phyloP scores from a whole-genome alignment of 768 basidiomycete species.

The Russula dissimulans region DNA sequence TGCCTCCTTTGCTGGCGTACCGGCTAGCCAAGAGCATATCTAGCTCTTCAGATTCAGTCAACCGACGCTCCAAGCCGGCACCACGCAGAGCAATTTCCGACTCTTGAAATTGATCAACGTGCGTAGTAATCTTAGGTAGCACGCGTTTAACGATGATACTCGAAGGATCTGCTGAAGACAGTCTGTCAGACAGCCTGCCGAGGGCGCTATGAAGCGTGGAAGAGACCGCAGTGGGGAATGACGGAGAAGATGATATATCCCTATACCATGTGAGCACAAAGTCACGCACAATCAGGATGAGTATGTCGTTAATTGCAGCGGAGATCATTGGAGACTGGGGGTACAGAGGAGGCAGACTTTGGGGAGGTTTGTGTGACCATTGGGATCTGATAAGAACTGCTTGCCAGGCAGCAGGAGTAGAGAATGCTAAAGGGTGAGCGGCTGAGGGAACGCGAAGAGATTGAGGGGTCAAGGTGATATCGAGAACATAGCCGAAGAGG shows the following conservation, averaged over 20 bases:
- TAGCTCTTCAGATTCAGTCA: constrained; percentile 85
- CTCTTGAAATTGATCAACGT: constrained; percentile 83
- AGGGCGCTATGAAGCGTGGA: constrained; percentile 59
- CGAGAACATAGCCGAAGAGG: constrained; percentile 50
- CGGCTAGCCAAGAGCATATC: constrained; percentile 78
- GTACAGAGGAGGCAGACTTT: constrained; percentile 56
- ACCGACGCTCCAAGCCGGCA: constrained; percentile 66
- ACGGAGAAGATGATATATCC: constrained; percentile 73
- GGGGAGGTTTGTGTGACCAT: constrained; percentile 72
- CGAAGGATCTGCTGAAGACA: constrained; percentile 57
- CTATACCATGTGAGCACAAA: constrained; percentile 89
- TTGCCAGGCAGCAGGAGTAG: constrained; percentile 92
- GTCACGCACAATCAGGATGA: constrained; percentile 74
- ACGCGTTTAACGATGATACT: constrained; percentile 74
- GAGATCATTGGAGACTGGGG: constrained; percentile 59
- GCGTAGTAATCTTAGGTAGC: constrained; percentile 80
- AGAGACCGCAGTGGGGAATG: constrained; percentile 84
- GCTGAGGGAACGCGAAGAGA: constrained; percentile 41
- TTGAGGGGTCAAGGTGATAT: constrained; percentile 31
- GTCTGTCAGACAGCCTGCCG: constrained; percentile 46
- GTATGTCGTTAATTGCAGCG: constrained; percentile 65
- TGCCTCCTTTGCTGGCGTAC: constrained; percentile 61
- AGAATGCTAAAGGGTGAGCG: constrained; percentile 73
- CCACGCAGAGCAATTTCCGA: constrained; percentile 83
- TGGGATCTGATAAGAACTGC: constrained; percentile 81